Percentiles rank a stretch among this genome's conserved stretches.
Evolutionary conservation across 1,139 yeast genomes (phyloP).

Genomic region (Suhomyces yuchorum): DNA sequence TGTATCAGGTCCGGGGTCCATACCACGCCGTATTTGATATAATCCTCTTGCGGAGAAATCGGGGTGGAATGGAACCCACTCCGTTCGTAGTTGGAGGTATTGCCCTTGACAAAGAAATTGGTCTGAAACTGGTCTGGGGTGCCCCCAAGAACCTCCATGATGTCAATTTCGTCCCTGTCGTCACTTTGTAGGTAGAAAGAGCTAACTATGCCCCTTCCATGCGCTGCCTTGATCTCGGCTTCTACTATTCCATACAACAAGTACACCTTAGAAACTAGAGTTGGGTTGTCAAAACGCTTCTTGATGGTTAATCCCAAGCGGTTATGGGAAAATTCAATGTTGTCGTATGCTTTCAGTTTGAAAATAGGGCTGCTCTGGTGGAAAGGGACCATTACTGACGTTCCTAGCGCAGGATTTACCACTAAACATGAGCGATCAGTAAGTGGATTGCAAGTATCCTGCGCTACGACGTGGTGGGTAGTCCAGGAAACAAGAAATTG

Average conservation of each 20-base stretch:
- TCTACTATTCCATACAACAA: conserved; percentile 47
- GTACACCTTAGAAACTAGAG: conserved; percentile 37
- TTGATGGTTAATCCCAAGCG: conserved; percentile 21
- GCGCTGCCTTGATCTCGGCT: conserved; percentile 39
- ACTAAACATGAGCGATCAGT: not conserved
- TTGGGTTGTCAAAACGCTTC: conserved; percentile 42
- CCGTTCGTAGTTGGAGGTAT: conserved; percentile 43
- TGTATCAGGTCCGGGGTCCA: conserved; percentile 39
- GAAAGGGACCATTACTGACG: conserved; percentile 10
- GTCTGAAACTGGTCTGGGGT: conserved; percentile 38
- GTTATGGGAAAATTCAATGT: conserved; percentile 3
- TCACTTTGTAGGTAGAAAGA: conserved; percentile 50
- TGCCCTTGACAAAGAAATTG: conserved; percentile 50
- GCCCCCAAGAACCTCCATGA: conserved; percentile 48
- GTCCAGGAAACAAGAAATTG: not conserved
- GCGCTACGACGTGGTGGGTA: not conserved
- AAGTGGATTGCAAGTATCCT: not conserved
- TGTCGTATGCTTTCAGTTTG: not conserved
- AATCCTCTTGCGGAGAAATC: conserved; percentile 27
- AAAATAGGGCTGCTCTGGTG: conserved; percentile 6
- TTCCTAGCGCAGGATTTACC: not conserved
- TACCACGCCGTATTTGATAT: conserved; percentile 36
- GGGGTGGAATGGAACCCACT: conserved; percentile 36
- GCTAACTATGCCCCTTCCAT: conserved; percentile 46
- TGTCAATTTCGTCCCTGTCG: conserved; percentile 51